These are phyloP conservation scores for Scheffersomyces amazonensis DNA, from an alignment of 805 yeast genomes.

Conservation along the genomic window DNA sequence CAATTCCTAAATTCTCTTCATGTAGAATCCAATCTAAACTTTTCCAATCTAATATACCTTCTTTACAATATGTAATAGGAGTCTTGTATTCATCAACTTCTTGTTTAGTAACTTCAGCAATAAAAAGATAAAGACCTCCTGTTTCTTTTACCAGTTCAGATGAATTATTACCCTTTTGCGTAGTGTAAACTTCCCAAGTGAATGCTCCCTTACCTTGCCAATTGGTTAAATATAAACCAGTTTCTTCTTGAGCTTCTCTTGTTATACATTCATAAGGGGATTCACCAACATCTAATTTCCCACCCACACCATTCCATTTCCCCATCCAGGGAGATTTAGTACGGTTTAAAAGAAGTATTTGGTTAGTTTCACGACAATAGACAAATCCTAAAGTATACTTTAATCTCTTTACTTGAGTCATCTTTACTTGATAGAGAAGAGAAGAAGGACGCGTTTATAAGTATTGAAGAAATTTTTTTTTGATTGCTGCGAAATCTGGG, in stretches of 20 bases:
- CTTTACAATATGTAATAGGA: slow-evolving; percentile 27
- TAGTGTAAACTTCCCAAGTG: slow-evolving; percentile 30
- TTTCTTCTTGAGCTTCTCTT: slow-evolving; percentile 41
- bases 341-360: slow-evolving; percentile 36
- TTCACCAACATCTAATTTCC: slow-evolving; percentile 35
- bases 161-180: neutral
- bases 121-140: slow-evolving; percentile 41
- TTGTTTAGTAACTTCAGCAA: slow-evolving; percentile 29
- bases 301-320: slow-evolving; percentile 47
- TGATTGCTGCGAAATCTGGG: no score
- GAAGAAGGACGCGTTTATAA: no score
- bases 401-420: slow-evolving; percentile 1
- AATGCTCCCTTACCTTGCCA: slow-evolving; percentile 32
- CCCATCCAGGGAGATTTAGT: slow-evolving; percentile 48
- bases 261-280: slow-evolving; percentile 37
- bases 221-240: slow-evolving; percentile 29
- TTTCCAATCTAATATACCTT: slow-evolving; percentile 45
- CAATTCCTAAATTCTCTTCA: slow-evolving; percentile 37
- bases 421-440: no score
- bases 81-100: slow-evolving; percentile 23
- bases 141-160: slow-evolving; percentile 8
- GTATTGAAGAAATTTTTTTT: no score
- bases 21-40: slow-evolving; percentile 32
- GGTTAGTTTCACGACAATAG: slow-evolving; percentile 25
- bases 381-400: slow-evolving; percentile 25